Conservation (phyloP, 2,329 filamentous ascomycete genomes). For the Fusarium subglutinans region DNA sequence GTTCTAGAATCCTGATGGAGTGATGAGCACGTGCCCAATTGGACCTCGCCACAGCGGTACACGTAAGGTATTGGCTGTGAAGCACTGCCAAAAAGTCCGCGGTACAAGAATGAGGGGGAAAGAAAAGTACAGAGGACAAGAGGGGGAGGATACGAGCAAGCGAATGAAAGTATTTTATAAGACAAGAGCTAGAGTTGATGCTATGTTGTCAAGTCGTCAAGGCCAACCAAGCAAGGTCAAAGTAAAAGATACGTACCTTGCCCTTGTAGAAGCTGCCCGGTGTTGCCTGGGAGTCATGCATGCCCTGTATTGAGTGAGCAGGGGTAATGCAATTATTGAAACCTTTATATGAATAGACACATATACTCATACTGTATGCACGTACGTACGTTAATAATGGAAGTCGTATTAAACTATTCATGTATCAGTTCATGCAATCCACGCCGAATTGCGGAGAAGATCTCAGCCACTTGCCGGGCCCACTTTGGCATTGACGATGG, state of each 20-base stretch:
- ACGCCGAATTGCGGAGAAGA: conserved; percentile 28
- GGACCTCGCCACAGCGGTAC: conserved; percentile 27
- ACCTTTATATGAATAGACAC: background rate
- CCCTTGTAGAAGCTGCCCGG: background rate
- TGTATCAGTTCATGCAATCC: conserved; percentile 23
- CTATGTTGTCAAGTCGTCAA: conserved; percentile 27
- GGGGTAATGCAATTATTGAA: background rate
- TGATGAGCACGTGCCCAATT: conserved; percentile 29
- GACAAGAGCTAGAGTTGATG: background rate
- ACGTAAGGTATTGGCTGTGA: conserved; percentile 16
- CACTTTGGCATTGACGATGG: background rate
- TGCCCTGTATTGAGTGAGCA: conserved; percentile 10
- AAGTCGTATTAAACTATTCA: background rate
- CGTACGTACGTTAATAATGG: background rate
- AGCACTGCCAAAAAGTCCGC: background rate
- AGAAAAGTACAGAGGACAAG: background rate
- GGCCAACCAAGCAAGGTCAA: conserved; percentile 22
- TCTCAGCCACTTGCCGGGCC: conserved; percentile 5
- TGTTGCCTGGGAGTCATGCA: conserved; percentile 18
- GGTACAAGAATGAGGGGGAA: background rate
- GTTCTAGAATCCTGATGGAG: conserved; percentile 12
- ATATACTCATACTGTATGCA: background rate
- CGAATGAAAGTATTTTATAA: background rate
- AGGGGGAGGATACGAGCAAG: background rate
- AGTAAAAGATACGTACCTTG: conserved; percentile 18